Evolutionary conservation across 2,329 filamentous ascomycete species (phyloP).

Genomic region (Talaromyces islandicus): DNA sequence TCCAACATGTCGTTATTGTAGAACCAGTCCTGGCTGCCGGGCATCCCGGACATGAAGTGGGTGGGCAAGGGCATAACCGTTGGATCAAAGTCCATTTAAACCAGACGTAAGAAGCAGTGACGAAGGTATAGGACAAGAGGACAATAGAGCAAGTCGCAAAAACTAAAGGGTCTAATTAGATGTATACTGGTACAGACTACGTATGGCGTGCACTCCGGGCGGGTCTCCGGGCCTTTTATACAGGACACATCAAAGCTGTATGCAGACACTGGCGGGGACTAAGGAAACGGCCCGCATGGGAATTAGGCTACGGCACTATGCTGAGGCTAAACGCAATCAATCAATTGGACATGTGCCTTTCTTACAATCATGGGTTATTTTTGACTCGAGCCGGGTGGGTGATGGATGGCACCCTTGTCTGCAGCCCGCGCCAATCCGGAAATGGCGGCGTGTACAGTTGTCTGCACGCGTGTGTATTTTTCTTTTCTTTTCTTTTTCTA

Average conservation of each 20-base stretch:
- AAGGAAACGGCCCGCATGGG: background rate
- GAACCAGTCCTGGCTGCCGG: conserved; percentile 1
- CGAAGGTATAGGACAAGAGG: background rate
- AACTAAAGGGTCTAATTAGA: background rate
- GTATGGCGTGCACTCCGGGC: background rate
- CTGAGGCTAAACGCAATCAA: background rate
- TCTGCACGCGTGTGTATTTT: background rate
- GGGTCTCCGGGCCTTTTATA: background rate
- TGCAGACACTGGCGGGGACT: background rate
- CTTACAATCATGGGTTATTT: background rate
- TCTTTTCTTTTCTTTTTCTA: background rate
- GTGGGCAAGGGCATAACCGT: conserved; percentile 4
- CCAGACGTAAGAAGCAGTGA: background rate
- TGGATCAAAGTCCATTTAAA: background rate
- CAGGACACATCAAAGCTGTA: background rate
- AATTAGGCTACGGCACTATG: background rate
- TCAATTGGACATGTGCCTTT: background rate
- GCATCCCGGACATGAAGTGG: background rate
- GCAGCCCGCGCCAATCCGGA: background rate
- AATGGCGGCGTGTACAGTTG: background rate
- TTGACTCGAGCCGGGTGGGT: background rate
- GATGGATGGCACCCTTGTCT: background rate
- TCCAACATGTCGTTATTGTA: background rate
- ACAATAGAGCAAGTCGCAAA: background rate
- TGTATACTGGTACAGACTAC: background rate